Percentiles rank a stretch among this genome's conserved stretches.
phyloP scores from a whole-genome alignment of 75 land plant species.

The Isoetes taiwanensis region DNA sequence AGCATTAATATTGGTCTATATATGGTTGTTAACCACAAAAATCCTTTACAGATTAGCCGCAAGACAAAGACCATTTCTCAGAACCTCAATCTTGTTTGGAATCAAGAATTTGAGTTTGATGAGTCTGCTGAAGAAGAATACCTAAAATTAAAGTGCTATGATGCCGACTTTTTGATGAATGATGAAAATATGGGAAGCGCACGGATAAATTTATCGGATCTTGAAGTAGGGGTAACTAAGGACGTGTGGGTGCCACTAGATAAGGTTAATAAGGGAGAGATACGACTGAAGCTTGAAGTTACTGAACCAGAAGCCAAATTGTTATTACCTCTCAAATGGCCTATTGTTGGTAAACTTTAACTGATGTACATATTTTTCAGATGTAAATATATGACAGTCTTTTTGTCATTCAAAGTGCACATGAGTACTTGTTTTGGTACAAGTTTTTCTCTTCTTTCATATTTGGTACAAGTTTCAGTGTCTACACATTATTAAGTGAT shows the following conservation, averaged over 20 bases:
- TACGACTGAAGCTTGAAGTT: conserved; percentile 59
- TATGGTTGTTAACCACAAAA: too few species aligned
- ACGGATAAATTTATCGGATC: conserved; percentile 68
- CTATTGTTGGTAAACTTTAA: too few species aligned
- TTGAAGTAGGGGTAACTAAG: conserved; percentile 41
- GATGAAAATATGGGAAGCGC: conserved; percentile 84
- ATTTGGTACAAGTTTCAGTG: too few species aligned
- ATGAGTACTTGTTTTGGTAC: too few species aligned
- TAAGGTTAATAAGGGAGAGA: conserved; percentile 72
- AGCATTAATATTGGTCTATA: too few species aligned
- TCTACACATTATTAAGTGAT: too few species aligned
- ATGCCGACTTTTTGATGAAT: conserved; percentile 52
- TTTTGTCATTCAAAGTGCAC: too few species aligned
- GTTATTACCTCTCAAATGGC: too few species aligned
- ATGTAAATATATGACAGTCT: too few species aligned
- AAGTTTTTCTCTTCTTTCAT: too few species aligned
- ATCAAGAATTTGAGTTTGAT: conserved; percentile 65
- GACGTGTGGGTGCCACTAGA: conserved; percentile 92
- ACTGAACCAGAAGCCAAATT: conserved; percentile 38
- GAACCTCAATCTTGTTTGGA: conserved; percentile 50
- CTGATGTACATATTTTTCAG: too few species aligned
- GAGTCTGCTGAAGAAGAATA: conserved; percentile 70
- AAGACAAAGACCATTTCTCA: conserved; percentile 49
- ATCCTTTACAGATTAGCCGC: conserved; percentile 37
- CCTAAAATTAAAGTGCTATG: conserved; percentile 66